Evolutionary conservation across 305 asterid species (phyloP).

Genomic region (Fraxinus xanthoxyloides): DNA sequence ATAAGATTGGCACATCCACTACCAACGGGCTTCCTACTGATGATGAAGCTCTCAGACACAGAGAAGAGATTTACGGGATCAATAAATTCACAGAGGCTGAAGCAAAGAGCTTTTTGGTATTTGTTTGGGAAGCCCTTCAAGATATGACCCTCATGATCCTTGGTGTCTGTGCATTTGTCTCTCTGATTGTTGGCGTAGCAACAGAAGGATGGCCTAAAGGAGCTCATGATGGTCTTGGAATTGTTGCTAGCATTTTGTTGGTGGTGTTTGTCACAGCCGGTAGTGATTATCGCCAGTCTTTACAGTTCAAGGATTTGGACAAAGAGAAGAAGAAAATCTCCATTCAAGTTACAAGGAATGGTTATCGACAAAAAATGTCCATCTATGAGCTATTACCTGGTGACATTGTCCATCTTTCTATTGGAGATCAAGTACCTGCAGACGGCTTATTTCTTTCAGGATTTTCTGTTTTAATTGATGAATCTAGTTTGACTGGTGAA

Average conservation of each 20-base stretch:
- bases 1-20: slow-evolving; percentile 54
- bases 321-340: slow-evolving; percentile 86
- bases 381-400: slow-evolving; percentile 73
- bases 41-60: slow-evolving; percentile 35
- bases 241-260: slow-evolving; percentile 74
- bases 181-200: slow-evolving; percentile 72
- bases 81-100: slow-evolving; percentile 62
- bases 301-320: slow-evolving; percentile 82
- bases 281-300: slow-evolving; percentile 82
- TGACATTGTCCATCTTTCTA: slow-evolving; percentile 82
- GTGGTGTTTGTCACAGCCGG: slow-evolving; percentile 90
- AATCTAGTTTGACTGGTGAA: slow-evolving; percentile 92
- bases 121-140: slow-evolving; percentile 89
- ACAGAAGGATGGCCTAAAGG: slow-evolving; percentile 97
- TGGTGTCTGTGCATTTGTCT: slow-evolving; percentile 73
- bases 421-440: slow-evolving; percentile 94
- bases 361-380: slow-evolving; percentile 70
- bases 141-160: slow-evolving; percentile 94
- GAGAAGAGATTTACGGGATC: slow-evolving; percentile 59
- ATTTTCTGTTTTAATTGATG: slow-evolving; percentile 72
- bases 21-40: slow-evolving; percentile 52
- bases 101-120: slow-evolving; percentile 64
- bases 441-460: slow-evolving; percentile 88
- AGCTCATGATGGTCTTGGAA: slow-evolving; percentile 92
- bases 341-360: slow-evolving; percentile 75